Conservation (phyloP, 331 rosid genomes). For the Malus hybrid region DNA sequence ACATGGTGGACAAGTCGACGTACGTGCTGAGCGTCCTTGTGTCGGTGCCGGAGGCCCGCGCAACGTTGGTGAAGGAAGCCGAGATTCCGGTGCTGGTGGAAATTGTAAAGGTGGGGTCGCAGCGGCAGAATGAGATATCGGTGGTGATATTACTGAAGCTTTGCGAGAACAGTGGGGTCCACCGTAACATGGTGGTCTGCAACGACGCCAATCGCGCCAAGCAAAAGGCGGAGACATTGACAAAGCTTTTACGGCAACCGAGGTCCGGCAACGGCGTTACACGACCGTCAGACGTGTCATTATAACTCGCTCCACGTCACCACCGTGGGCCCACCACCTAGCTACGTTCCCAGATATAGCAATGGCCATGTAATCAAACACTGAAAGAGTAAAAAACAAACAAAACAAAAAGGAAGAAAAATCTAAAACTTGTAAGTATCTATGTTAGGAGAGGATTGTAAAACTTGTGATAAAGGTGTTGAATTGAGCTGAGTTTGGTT, state of each 20-base stretch:
- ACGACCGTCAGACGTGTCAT: constrained; percentile 32
- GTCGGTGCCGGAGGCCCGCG: constrained; percentile 56
- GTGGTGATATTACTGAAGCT: constrained; percentile 65
- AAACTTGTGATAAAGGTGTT: neutral
- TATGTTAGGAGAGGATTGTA: neutral
- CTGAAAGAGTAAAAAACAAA: neutral
- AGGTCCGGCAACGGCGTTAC: constrained; percentile 67
- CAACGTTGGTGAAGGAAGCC: constrained; percentile 71
- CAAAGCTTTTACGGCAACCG: constrained; percentile 87
- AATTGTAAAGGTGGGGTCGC: constrained; percentile 81
- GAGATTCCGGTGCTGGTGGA: constrained; percentile 93
- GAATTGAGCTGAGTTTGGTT: constrained; percentile 23
- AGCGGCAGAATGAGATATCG: constrained; percentile 85
- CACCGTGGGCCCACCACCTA: neutral
- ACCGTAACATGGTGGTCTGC: constrained; percentile 79
- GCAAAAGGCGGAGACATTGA: constrained; percentile 89
- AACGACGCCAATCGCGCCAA: constrained; percentile 97
- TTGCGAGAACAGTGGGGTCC: constrained; percentile 57
- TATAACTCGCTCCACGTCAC: constrained; percentile 11
- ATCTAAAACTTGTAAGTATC: neutral
- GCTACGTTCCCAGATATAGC: neutral
- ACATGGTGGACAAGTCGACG: constrained; percentile 94
- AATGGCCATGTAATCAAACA: constrained; percentile 1
- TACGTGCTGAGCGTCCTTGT: constrained; percentile 78
- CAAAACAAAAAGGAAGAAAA: neutral